phyloP scores from a whole-genome alignment of 768 basidiomycete species.

The Boletus huronensis region DNA sequence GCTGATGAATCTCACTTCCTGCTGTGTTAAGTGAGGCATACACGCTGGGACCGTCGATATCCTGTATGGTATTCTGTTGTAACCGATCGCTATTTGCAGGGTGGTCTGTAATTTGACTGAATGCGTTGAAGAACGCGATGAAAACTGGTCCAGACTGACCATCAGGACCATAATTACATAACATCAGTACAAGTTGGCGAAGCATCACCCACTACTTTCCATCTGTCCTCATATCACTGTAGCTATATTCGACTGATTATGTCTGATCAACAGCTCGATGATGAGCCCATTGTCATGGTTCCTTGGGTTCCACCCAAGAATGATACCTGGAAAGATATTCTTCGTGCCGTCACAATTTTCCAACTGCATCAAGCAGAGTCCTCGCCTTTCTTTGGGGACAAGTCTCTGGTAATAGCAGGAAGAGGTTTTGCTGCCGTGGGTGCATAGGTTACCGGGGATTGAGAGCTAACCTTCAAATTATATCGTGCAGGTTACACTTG shows the following conservation, averaged over 20 bases:
- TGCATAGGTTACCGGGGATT: not conserved
- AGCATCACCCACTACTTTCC: not conserved
- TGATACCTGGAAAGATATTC: not conserved
- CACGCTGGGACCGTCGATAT: not conserved
- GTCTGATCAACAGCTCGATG: constrained; percentile 4
- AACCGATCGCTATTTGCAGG: not conserved
- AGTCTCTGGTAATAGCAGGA: constrained; percentile 46
- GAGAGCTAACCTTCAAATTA: constrained; percentile 29
- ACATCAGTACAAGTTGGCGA: not conserved
- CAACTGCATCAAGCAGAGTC: constrained; percentile 48
- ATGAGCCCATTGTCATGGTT: constrained; percentile 4
- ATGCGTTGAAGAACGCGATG: not conserved
- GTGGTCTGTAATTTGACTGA: not conserved
- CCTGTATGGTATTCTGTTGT: not conserved
- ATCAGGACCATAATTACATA: constrained; percentile 4
- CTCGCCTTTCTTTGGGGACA: constrained; percentile 34
- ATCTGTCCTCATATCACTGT: not conserved
- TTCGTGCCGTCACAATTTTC: constrained; percentile 53
- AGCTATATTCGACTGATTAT: not conserved
- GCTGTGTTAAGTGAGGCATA: constrained; percentile 37
- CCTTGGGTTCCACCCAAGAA: not conserved
- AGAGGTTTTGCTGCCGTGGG: constrained; percentile 29
- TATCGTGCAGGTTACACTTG: constrained; percentile 42
- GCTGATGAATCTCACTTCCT: constrained; percentile 79
- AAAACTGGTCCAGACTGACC: not conserved